Evolutionary conservation across 2,329 filamentous ascomycete species (phyloP).

Genomic region (Ilyonectria robusta): DNA sequence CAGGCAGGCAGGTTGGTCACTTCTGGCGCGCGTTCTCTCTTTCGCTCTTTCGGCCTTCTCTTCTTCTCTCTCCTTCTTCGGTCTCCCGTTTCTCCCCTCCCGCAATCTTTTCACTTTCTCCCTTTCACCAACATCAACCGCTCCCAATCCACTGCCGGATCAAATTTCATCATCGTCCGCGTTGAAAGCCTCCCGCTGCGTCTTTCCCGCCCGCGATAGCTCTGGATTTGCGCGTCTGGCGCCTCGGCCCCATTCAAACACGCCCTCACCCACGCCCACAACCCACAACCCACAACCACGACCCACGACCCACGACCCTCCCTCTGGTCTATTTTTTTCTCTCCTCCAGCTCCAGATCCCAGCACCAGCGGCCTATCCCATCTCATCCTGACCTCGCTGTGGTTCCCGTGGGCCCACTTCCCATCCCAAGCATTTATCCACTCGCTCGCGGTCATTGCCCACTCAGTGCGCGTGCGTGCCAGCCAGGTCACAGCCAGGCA

Average conservation of each 20-base stretch:
- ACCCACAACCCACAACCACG: conserved; percentile 16
- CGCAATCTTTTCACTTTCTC: conserved; percentile 35
- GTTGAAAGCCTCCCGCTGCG: conserved; percentile 21
- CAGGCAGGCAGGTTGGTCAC: conserved; percentile 26
- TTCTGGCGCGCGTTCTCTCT: conserved; percentile 36
- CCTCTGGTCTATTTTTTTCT: conserved; percentile 43
- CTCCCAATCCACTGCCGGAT: conserved; percentile 22
- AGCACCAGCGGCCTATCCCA: conserved; percentile 43
- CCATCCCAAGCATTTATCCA: conserved; percentile 43
- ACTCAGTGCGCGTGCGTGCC: conserved; percentile 40
- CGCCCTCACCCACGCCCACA: conserved; percentile 37
- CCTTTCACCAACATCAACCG: conserved; percentile 40
- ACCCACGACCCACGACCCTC: conserved; percentile 38
- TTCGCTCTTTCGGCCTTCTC: conserved; percentile 40
- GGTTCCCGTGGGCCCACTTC: conserved; percentile 50
- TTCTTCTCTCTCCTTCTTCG: conserved; percentile 42
- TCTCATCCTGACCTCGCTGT: conserved; percentile 41
- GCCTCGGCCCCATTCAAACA: conserved; percentile 47
- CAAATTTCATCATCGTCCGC: conserved; percentile 19
- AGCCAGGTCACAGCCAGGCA: conserved; percentile 35
- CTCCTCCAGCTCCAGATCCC: conserved; percentile 44
- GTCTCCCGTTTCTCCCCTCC: conserved; percentile 43
- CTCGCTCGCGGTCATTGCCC: conserved; percentile 37
- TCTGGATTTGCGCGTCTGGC: conserved; percentile 48
- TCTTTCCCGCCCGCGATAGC: conserved; percentile 37